Base-by-base conservation (phyloP, 2,329 filamentous ascomycete genomes). In the Hymenotorrendiella dingleyae region DNA sequence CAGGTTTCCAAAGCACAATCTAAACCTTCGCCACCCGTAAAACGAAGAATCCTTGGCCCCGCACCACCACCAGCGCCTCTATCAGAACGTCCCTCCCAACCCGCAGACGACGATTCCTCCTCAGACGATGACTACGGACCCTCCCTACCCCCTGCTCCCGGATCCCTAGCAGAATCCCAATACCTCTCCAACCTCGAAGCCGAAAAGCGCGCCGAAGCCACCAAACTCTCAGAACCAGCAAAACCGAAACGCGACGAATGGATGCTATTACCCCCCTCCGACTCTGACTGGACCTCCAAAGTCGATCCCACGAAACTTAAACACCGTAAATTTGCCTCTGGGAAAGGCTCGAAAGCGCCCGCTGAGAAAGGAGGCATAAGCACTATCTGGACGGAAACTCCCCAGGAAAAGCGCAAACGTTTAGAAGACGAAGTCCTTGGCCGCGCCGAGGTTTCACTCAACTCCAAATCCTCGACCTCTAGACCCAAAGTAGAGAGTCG, bases 381-480 rank as follows among this genome's bases (percentile, higher is more conserved):
- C 36, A 53, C 56, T 0, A 79, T 91, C 32, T 97, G 91, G 91
- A 90, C 87, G 1, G 91, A 97, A 64, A 95, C 88, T 7, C 86
- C 88, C 0, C 86, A 91, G 61, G 78, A 96, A 65, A 94, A 94
- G 63, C 78, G 86, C 45, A 82, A 84, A 63, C 75, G 87, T 28
- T 66, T 96, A 17, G 82, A 84, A 54, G 81, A 94, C 61, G 80
- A 93, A 40, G 84, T 94, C 9, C 75, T 96, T 54, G 90, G 90
- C 0, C 78, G 90, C 3, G 58, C 52, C 4, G 56, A 59, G 7
- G 49, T 43, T 2, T 32, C 45, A 24, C 35, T 20, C 19, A 42
- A 42, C 24, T 42, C 45, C 4, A 24, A 29, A 8, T 24, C 37
- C 4, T 37, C 49, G 56, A 35, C 44, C 36, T 7, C 40, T 28